Conservation (phyloP, 495 filamentous ascomycete species). For the Podospora appendiculata region DNA sequence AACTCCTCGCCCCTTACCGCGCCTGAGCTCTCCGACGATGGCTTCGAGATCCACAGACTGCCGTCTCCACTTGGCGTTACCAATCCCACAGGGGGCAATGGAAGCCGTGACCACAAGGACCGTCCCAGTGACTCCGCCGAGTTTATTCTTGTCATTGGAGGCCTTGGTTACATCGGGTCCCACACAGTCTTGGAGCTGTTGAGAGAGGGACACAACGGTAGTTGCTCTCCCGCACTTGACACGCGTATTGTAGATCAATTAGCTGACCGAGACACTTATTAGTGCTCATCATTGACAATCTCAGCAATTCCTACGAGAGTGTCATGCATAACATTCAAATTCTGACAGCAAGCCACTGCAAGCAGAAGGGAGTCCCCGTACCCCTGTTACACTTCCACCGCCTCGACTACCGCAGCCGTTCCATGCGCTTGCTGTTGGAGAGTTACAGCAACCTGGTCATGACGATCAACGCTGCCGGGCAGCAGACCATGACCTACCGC, state of each 20-base stretch:
- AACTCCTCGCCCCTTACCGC: constrained; percentile 12
- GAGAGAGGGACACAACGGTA: constrained; percentile 50
- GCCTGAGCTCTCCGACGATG: constrained; percentile 16
- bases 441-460: constrained; percentile 22
- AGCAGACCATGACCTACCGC: constrained; percentile 31
- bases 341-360: constrained; percentile 44
- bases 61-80: background rate
- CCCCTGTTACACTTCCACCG: constrained; percentile 48
- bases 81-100: background rate
- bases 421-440: constrained; percentile 17
- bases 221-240: background rate
- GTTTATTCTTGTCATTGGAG: constrained; percentile 56
- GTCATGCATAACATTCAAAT: constrained; percentile 46
- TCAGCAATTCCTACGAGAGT: constrained; percentile 50
- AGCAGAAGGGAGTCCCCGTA: constrained; percentile 19
- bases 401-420: constrained; percentile 48
- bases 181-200: constrained; percentile 57
- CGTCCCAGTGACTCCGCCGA: constrained; percentile 1
- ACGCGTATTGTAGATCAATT: background rate
- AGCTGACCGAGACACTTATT: constrained; percentile 1
- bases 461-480: constrained; percentile 32
- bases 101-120: background rate
- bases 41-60: constrained; percentile 8
- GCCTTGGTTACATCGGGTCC: constrained; percentile 58
- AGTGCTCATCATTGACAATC: constrained; percentile 55